phyloP scores from a whole-genome alignment of 148 eudicot genomes.

The Chenopodium formosanum region DNA sequence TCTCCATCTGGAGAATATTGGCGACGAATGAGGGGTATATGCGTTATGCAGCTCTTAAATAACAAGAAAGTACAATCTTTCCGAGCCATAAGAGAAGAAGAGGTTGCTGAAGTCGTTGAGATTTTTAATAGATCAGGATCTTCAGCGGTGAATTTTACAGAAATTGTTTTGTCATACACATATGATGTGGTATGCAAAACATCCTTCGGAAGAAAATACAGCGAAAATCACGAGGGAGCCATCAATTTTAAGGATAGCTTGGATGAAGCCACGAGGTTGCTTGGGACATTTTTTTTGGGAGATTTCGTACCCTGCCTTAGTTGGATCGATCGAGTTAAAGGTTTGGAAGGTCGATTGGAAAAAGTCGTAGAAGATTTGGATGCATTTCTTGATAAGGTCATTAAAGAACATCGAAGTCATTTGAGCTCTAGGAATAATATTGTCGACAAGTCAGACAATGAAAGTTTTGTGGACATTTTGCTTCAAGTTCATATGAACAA shows the following conservation, averaged over 20 bases:
- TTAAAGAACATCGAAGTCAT: too few relatives aligned
- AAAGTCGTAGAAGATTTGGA: conserved; percentile 36
- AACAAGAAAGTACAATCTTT: too few relatives aligned
- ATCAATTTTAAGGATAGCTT: conserved; percentile 10
- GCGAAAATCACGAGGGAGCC: not conserved
- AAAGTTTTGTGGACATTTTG: not conserved
- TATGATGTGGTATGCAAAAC: conserved; percentile 8
- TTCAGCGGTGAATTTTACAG: not conserved
- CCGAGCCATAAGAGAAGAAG: too few relatives aligned
- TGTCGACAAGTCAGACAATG: not conserved
- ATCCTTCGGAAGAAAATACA: conserved; percentile 19
- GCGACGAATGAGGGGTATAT: too few relatives aligned
- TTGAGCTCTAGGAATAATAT: too few relatives aligned
- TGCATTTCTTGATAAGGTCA: not conserved
- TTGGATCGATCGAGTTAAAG: conserved; percentile 36
- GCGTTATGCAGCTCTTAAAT: too few relatives aligned
- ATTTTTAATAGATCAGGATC: not conserved
- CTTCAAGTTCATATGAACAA: not conserved
- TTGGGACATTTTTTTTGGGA: conserved; percentile 32
- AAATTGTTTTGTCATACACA: not conserved
- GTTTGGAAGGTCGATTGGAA: conserved; percentile 21
- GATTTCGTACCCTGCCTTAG: conserved; percentile 41
- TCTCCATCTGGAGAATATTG: too few relatives aligned
- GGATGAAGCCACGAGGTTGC: conserved; percentile 1
- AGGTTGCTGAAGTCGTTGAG: not conserved